phyloP scores from a whole-genome alignment of 345 rosid genomes.

The Anacardium occidentale region DNA sequence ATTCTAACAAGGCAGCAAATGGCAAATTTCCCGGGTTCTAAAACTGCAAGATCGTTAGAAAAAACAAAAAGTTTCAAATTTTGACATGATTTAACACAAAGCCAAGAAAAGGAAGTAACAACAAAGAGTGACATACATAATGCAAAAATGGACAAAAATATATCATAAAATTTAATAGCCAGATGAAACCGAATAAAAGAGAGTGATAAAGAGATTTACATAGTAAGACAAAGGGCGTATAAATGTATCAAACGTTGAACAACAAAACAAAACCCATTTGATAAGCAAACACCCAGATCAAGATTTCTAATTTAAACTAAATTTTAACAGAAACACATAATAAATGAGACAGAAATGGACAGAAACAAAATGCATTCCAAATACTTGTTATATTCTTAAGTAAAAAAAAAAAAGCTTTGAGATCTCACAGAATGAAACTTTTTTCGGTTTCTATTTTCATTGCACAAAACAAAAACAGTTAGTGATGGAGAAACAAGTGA shows the following conservation, averaged over 20 bases:
- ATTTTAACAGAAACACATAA: background rate
- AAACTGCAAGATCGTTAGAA: constrained; percentile 21
- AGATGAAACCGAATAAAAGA: constrained; percentile 2
- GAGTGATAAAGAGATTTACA: background rate
- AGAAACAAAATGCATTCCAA: background rate
- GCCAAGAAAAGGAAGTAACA: background rate
- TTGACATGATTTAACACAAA: background rate
- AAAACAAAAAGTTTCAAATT: background rate
- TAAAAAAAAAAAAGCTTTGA: background rate
- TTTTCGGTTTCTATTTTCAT: background rate
- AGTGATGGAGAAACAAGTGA: background rate
- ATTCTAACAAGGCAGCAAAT: constrained; percentile 12
- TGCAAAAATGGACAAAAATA: background rate
- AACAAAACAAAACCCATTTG: background rate
- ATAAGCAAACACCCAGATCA: constrained; percentile 7
- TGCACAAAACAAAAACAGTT: background rate
- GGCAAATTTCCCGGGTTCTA: constrained; percentile 11
- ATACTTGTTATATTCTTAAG: background rate
- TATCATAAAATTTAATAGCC: background rate
- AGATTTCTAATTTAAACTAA: background rate
- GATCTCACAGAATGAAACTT: constrained; percentile 13
- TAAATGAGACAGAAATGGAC: constrained; percentile 2
- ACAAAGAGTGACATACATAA: background rate
- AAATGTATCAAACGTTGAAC: constrained; percentile 6
- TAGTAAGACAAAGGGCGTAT: background rate